A percentile compares a stretch with the other conserved stretches of the same genome.
Evolutionary conservation across 768 basidiomycete genomes (phyloP).

Genomic region (Lactarius indigo): DNA sequence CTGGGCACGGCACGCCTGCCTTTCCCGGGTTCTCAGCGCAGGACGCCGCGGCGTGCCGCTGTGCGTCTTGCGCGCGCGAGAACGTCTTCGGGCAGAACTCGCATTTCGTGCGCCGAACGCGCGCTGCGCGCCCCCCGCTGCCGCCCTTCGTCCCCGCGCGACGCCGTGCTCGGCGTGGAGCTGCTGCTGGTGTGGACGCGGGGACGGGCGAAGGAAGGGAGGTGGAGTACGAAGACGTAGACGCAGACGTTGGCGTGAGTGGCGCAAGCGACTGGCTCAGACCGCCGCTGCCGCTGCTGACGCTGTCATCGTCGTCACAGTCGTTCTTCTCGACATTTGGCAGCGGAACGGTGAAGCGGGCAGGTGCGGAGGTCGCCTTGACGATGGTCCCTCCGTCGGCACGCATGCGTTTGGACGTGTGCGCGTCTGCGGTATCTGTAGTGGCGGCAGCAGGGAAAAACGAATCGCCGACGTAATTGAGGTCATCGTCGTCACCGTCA

Average conservation of each 20-base stretch:
- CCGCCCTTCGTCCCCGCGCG: background rate
- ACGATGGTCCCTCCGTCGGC: background rate
- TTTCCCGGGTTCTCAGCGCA: conserved; percentile 8
- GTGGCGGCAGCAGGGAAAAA: background rate
- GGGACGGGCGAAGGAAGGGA: background rate
- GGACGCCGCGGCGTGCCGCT: conserved; percentile 9
- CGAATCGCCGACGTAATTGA: background rate
- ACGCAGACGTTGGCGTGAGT: background rate
- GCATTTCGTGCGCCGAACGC: conserved; percentile 6
- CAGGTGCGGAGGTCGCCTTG: conserved; percentile 4
- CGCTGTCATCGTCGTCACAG: background rate
- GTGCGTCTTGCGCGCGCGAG: conserved; percentile 18
- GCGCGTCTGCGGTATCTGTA: background rate
- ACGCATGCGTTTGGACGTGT: conserved; percentile 1
- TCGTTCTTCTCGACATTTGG: background rate
- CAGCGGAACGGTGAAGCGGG: background rate
- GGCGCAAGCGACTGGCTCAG: background rate
- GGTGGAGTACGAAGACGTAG: background rate
- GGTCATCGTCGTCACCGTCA: background rate
- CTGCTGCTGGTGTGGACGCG: background rate
- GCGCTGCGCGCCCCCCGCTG: background rate
- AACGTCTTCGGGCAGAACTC: conserved; percentile 9
- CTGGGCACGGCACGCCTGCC: conserved; percentile 7
- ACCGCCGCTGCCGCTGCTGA: background rate
- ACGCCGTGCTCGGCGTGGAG: background rate